A percentile compares a stretch with the other conserved stretches of the same genome.
Evolutionary conservation across 2,329 filamentous ascomycete genomes (phyloP).

Genomic region (Xylaria sp.): DNA sequence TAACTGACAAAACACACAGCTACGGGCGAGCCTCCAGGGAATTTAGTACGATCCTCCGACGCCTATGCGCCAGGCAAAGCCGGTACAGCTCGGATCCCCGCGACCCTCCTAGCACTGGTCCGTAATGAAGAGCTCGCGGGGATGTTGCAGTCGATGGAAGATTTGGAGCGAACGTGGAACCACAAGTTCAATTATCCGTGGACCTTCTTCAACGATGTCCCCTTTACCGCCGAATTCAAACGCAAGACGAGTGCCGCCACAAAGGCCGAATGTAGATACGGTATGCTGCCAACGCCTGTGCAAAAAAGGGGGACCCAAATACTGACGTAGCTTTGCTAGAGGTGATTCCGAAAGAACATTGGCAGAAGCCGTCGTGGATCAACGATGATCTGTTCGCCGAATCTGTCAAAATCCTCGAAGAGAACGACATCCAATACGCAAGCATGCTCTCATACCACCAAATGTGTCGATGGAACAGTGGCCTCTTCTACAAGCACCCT

Average conservation of each 20-base stretch:
- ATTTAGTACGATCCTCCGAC: constrained; percentile 76
- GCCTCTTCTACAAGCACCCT: constrained; percentile 96
- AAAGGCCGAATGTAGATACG: constrained; percentile 87
- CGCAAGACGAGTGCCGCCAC: constrained; percentile 80
- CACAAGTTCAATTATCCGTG: constrained; percentile 99
- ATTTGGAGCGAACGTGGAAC: constrained; percentile 96
- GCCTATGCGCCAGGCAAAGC: constrained; percentile 81
- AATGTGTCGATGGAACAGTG: constrained; percentile 99
- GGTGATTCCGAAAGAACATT: constrained; percentile 92
- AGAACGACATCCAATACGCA: constrained; percentile 90
- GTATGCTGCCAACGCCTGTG: constrained; percentile 56
- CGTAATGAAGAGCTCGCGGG: constrained; percentile 88
- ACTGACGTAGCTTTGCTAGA: constrained; percentile 64
- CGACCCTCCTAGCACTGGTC: constrained; percentile 90
- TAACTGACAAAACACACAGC: constrained; percentile 60
- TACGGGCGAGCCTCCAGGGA: constrained; percentile 83
- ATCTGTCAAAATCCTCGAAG: constrained; percentile 82
- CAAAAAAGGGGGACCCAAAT: not conserved
- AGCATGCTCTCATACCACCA: constrained; percentile 92
- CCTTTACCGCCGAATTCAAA: constrained; percentile 95
- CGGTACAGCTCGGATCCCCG: constrained; percentile 87
- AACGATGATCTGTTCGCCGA: constrained; percentile 86
- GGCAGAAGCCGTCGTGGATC: constrained; percentile 93
- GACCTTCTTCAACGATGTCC: constrained; percentile 98
- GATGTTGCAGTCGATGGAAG: constrained; percentile 87